Evolutionary conservation across 2,329 filamentous ascomycete species (phyloP).

Genomic region (Alternaria brassicae): DNA sequence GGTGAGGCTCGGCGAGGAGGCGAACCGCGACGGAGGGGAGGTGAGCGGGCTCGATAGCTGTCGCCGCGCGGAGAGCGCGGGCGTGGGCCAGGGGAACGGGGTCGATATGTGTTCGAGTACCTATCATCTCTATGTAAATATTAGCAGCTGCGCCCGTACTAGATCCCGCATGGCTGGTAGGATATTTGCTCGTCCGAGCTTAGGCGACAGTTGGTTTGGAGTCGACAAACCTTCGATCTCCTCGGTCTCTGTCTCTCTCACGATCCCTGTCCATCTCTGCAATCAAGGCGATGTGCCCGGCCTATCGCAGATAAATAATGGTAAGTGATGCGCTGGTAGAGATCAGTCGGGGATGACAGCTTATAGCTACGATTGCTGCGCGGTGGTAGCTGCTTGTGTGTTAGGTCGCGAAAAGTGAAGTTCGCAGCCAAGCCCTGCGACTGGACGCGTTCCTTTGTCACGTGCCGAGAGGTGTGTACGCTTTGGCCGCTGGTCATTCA

Average conservation of each 20-base stretch:
- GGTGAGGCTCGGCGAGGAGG: conserved; percentile 31
- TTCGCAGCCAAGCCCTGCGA: conserved; percentile 29
- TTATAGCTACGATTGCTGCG: conserved; percentile 4
- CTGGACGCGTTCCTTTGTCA: conserved; percentile 19
- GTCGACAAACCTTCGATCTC: conserved; percentile 54
- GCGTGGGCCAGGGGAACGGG: conserved; percentile 45
- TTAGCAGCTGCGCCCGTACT: conserved; percentile 18
- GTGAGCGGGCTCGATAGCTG: conserved; percentile 43
- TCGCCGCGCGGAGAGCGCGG: conserved; percentile 43
- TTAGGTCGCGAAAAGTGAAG: conserved; percentile 38
- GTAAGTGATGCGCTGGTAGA: conserved; percentile 2
- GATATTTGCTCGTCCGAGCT: conserved; percentile 2
- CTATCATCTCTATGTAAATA: conserved; percentile 41
- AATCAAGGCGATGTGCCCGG: background rate
- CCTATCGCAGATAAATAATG: background rate
- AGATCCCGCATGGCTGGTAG: background rate
- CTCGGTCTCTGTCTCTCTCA: conserved; percentile 53
- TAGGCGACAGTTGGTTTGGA: conserved; percentile 22
- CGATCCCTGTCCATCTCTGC: conserved; percentile 49
- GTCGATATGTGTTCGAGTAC: conserved; percentile 49
- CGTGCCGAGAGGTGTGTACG: conserved; percentile 12
- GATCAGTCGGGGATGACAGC: background rate
- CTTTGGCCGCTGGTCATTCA: conserved; percentile 1
- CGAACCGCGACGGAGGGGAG: conserved; percentile 11
- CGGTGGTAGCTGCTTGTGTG: conserved; percentile 13